Percentiles rank a stretch among this genome's conserved stretches.
Evolutionary conservation across 208 protist genomes (phyloP).

Genomic region (Crithidia bombi): DNA sequence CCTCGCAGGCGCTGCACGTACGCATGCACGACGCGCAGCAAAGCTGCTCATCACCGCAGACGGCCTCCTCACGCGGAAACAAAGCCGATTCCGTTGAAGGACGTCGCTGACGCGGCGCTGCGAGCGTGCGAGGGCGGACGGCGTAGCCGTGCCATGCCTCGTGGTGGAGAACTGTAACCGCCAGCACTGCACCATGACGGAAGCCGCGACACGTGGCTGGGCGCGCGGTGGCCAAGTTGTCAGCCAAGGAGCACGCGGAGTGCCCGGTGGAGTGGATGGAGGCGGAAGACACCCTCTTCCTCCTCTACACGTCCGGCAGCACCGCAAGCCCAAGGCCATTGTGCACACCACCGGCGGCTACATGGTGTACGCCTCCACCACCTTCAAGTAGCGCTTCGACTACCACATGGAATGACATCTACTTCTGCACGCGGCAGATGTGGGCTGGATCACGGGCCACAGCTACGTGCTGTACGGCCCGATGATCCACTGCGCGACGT

Average conservation of each 20-base stretch:
- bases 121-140: slow-evolving; percentile 31
- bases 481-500: slow-evolving; percentile 94
- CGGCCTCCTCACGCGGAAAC: slow-evolving; percentile 73
- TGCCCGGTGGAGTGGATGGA: slow-evolving; percentile 91
- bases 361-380: slow-evolving; percentile 90
- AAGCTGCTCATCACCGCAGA: slow-evolving; percentile 88
- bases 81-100: slow-evolving; percentile 92
- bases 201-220: slow-evolving; percentile 75
- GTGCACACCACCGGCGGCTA: slow-evolving; percentile 95
- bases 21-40: slow-evolving; percentile 61
- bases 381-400: slow-evolving; percentile 96
- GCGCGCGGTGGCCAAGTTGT: slow-evolving; percentile 44
- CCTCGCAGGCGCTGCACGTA: slow-evolving; percentile 48
- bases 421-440: slow-evolving; percentile 91
- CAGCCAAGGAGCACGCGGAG: slow-evolving; percentile 34
- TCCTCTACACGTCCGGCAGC: slow-evolving; percentile 98
- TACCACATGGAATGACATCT: slow-evolving; percentile 95
- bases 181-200: slow-evolving; percentile 54
- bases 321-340: slow-evolving; percentile 97
- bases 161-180: slow-evolving; percentile 60
- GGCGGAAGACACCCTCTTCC: slow-evolving; percentile 96
- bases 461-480: slow-evolving; percentile 98
- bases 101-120: slow-evolving; percentile 58
- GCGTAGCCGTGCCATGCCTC: slow-evolving; percentile 45
- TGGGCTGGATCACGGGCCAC: slow-evolving; percentile 98